Percentiles rank a stretch among this genome's conserved stretches.
Evolutionary conservation across 768 basidiomycete species (phyloP).

Genomic region (Sporobolomyces phaffii): DNA sequence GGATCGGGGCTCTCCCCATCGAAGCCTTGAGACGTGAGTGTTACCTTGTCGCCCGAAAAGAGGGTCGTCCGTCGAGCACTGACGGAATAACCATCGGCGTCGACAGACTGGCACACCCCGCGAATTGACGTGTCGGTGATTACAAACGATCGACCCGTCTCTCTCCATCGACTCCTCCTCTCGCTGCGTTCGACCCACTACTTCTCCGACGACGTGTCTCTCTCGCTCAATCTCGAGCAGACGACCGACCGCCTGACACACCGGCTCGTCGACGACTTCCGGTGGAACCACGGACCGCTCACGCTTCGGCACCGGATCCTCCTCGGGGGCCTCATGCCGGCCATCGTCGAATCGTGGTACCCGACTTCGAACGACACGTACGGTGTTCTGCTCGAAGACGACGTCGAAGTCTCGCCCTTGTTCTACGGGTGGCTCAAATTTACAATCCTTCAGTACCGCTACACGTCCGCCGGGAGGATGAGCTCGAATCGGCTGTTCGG

Average conservation of each 20-base stretch:
- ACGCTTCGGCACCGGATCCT: conserved; percentile 66
- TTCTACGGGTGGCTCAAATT: conserved; percentile 84
- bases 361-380: conserved; percentile 66
- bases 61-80: no score
- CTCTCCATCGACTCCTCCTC: conserved; percentile 60
- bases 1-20: conserved; percentile 60
- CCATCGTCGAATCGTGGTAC: conserved; percentile 86
- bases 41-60: neutral
- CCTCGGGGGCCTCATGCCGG: conserved; percentile 72
- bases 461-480: conserved; percentile 42
- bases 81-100: no score
- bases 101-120: conserved; percentile 73
- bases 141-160: conserved; percentile 67
- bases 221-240: conserved; percentile 71
- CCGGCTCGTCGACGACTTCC: conserved; percentile 51
- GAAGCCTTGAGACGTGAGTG: conserved; percentile 58
- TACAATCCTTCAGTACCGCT: conserved; percentile 70
- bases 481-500: conserved; percentile 60
- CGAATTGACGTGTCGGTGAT: conserved; percentile 66
- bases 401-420: conserved; percentile 73
- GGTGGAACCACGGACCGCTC: conserved; percentile 60
- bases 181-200: conserved; percentile 60
- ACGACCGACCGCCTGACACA: conserved; percentile 62
- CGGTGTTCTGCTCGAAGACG: conserved; percentile 75
- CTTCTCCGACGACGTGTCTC: conserved; percentile 61